Evolutionary conservation across 176 grass and related monocot species (phyloP), one percentile per base, ranked within the genome.

Genomic region (Chloris gayana): DNA sequence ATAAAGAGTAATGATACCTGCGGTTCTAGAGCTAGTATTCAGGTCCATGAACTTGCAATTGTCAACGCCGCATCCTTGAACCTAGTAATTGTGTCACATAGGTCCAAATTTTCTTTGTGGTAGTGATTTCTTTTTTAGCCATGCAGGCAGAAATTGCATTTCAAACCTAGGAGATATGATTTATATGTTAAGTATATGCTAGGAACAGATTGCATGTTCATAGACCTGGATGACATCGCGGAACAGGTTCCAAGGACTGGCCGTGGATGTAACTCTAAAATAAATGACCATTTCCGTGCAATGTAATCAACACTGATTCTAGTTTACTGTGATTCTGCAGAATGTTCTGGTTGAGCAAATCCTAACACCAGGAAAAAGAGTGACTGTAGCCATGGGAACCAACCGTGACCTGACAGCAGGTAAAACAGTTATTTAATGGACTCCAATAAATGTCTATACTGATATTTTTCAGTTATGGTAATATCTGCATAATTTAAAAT

Each of bases 311-410:
- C 68, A 83, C 24, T 84, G 75, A 84, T 46, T 83, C 24, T 75
- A 38, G 13, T 34, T 66, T 77, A 68, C 54, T 67, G 44, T 83
- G 67, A 80, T 77, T 82, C 33, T 74, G 54, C 88, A 98, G 95
- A 93, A 91, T 91, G 75, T 98, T 82, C 72, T 89, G 25, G 88
- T 98, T 74, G 88, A 95, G 45, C 87, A 95, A 89, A 77, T 81
- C 71, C 47, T 98, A 56, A 90, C 95, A 89, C 86, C 90, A 21
- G 90, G 95, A 70, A 87, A 93, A 74, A 91, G 95, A 76, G 86
- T 98, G 42, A 98, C 92, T 70, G 84, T 98, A 29, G 86, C 88
- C 33, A 98, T 98, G 95, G 95, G 95, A 64, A 90, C 79, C 33
- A 82, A 93, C 70, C 93, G 92, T 84, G 86, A 87, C 54, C 77